Evolutionary conservation across 805 yeast genomes (phyloP).

Genomic region (Hanseniaspora guilliermondii): DNA sequence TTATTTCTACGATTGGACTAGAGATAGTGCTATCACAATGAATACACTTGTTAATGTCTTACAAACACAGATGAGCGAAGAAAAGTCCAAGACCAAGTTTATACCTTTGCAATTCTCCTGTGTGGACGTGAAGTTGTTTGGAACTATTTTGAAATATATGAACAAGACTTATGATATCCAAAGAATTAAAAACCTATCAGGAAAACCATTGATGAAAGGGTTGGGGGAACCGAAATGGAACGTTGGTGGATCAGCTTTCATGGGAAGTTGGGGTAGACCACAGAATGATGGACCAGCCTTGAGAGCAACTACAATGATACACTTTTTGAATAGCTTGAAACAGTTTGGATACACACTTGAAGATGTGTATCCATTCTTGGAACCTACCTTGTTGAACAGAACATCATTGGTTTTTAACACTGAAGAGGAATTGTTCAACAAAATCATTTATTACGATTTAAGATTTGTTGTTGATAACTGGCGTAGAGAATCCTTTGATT

Average conservation of each 20-base stretch:
- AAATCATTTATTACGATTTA: constrained; percentile 58
- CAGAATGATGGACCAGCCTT: constrained; percentile 92
- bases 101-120: background rate
- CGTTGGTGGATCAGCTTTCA: constrained; percentile 52
- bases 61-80: constrained; percentile 27
- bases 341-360: constrained; percentile 23
- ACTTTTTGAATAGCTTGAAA: constrained; percentile 38
- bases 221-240: constrained; percentile 86
- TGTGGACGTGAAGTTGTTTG: constrained; percentile 14
- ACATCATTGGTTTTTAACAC: constrained; percentile 17
- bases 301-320: constrained; percentile 51
- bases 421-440: constrained; percentile 34
- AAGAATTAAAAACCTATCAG: constrained; percentile 55
- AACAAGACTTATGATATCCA: constrained; percentile 49
- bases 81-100: background rate
- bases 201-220: constrained; percentile 39
- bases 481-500: constrained; percentile 57
- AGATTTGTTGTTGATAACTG: constrained; percentile 50
- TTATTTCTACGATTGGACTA: constrained; percentile 80
- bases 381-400: constrained; percentile 8
- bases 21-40: constrained; percentile 79
- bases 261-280: constrained; percentile 80
- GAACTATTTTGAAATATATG: constrained; percentile 48
- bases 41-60: constrained; percentile 46
- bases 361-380: constrained; percentile 15